Percentiles rank a stretch among this genome's conserved stretches.
Conservation (phyloP, 441 rosid species). For the Lepidium campestre region DNA sequence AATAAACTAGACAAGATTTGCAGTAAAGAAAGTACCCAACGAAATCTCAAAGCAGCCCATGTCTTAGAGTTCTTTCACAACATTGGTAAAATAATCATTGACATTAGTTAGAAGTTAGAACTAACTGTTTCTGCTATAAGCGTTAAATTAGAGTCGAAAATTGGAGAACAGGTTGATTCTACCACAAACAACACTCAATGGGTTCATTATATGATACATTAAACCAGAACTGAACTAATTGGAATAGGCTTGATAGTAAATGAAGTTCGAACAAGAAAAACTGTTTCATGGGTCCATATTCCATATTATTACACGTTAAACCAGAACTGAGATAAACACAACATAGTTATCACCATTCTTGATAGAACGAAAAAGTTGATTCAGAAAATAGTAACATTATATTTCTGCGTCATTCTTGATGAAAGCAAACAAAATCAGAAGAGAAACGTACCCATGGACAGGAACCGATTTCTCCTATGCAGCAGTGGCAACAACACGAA, state of each 20-base stretch:
- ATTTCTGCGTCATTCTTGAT: not conserved
- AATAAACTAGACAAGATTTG: not conserved
- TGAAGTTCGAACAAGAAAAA: not conserved
- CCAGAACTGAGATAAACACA: too few relatives aligned
- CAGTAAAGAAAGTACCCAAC: conserved; percentile 49
- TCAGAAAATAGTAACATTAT: not conserved
- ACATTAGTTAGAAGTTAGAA: not conserved
- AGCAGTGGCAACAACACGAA: conserved; percentile 63
- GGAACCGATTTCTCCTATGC: conserved; percentile 75
- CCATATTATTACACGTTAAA: not conserved
- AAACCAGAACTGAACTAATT: not conserved
- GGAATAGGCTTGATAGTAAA: not conserved
- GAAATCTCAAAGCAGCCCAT: conserved; percentile 99
- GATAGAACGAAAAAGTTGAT: not conserved
- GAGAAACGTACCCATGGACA: conserved; percentile 76
- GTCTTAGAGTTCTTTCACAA: conserved; percentile 76
- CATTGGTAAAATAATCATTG: conserved; percentile 22
- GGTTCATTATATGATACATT: not conserved
- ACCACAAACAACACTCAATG: not conserved
- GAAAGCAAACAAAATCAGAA: not conserved
- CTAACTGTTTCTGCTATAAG: not conserved
- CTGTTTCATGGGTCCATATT: not conserved
- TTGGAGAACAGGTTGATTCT: not conserved
- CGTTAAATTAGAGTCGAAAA: not conserved
- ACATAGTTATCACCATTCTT: too few relatives aligned